Conservation (phyloP, 2,329 filamentous ascomycete species). For the Chaetomiaceae sp. region DNA sequence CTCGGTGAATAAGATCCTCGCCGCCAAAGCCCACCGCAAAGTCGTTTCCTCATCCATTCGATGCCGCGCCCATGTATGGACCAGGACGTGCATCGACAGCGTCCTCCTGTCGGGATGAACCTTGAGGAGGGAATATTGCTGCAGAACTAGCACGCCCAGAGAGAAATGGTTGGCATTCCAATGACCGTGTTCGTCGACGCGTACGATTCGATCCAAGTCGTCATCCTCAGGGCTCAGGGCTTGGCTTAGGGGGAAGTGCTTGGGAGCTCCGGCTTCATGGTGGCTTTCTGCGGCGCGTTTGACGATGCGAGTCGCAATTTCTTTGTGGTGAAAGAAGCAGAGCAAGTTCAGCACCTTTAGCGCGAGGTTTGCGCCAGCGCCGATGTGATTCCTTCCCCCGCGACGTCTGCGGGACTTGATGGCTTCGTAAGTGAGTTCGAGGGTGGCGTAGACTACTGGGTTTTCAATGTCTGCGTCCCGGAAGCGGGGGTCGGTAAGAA, state of each 20-base stretch:
- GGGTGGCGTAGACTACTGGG: slow-evolving; percentile 21
- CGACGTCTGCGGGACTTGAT: slow-evolving; percentile 15
- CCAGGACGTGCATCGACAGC: slow-evolving; percentile 24
- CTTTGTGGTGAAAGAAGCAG: slow-evolving; percentile 28
- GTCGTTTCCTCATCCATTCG: slow-evolving; percentile 9
- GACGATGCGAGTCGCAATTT: slow-evolving; percentile 16
- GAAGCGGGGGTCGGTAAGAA: slow-evolving; percentile 14
- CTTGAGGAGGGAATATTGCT: slow-evolving; percentile 21
- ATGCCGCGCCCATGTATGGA: slow-evolving; percentile 23
- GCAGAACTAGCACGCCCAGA: slow-evolving; percentile 7
- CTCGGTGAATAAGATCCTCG: slow-evolving; percentile 10
- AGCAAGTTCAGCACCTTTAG: slow-evolving; percentile 25
- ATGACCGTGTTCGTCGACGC: not conserved
- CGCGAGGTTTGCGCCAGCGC: slow-evolving; percentile 18
- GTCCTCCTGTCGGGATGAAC: not conserved
- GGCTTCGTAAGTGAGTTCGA: slow-evolving; percentile 25
- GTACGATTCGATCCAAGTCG: no score
- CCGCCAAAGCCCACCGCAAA: not conserved
- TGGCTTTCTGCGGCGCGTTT: slow-evolving; percentile 10
- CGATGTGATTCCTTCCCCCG: not conserved
- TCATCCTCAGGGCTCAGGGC: no score
- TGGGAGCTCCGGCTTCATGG: no score
- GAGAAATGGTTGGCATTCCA: slow-evolving; percentile 6
- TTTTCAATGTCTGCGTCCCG: slow-evolving; percentile 14
- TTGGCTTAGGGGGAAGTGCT: no score